A percentile compares a stretch with the other conserved stretches of the same genome.
Evolutionary conservation across 768 basidiomycete genomes (phyloP).

Genomic region (Hemileccinum rubropunctum): DNA sequence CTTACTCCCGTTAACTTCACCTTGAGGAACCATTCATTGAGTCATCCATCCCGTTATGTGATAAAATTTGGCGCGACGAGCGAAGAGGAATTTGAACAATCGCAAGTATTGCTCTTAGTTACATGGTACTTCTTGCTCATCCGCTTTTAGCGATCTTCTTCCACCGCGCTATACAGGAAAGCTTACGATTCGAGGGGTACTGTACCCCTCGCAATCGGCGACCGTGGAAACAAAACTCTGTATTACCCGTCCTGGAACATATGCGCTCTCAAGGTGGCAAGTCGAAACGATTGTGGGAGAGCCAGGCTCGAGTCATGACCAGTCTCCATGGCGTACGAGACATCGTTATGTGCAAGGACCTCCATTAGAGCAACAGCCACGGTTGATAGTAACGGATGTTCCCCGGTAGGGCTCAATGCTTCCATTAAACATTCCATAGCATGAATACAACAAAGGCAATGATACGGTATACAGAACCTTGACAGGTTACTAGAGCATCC

Average conservation of each 20-base stretch:
- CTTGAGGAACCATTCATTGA: conserved; percentile 71
- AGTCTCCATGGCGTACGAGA: conserved; percentile 33
- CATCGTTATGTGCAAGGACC: conserved; percentile 42
- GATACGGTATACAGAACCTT: not conserved
- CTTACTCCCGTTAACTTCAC: conserved; percentile 51
- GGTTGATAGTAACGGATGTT: conserved; percentile 33
- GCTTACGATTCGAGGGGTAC: conserved; percentile 59
- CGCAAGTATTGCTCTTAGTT: conserved; percentile 11
- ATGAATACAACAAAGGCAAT: conserved; percentile 15
- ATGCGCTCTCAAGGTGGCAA: conserved; percentile 65
- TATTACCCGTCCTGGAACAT: conserved; percentile 60
- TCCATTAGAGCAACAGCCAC: conserved; percentile 24
- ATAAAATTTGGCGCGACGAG: conserved; percentile 43
- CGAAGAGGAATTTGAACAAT: conserved; percentile 20
- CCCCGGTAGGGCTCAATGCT: conserved; percentile 5
- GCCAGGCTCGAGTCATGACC: conserved; percentile 7
- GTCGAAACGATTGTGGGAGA: conserved; percentile 65
- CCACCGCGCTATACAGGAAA: conserved; percentile 62
- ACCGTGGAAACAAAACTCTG: conserved; percentile 53
- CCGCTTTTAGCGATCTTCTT: conserved; percentile 36
- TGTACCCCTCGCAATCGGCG: conserved; percentile 48
- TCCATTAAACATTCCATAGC: conserved; percentile 3
- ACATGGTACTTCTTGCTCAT: conserved; percentile 7
- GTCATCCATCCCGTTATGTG: conserved; percentile 55
- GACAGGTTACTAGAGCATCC: conserved; percentile 9